phyloP scores from a whole-genome alignment of 1,284 basidiomycete species.

The Boletus semigastroideus region DNA sequence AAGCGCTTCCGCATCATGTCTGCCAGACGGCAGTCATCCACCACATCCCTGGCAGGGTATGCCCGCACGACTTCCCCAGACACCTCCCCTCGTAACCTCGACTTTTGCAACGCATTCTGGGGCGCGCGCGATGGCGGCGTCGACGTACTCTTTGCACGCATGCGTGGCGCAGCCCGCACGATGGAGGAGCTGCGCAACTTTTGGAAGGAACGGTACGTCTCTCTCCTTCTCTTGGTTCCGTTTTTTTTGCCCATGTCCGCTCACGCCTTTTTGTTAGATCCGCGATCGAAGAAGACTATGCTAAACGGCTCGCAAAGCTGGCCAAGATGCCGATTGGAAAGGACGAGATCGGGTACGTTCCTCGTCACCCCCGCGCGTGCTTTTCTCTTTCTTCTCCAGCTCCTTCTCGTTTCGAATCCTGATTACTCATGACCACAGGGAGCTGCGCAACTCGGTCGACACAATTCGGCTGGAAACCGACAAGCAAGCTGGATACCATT shows the following conservation, averaged over 20 bases:
- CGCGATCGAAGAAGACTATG: constrained; percentile 92
- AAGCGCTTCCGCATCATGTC: constrained; percentile 42
- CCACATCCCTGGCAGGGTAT: constrained; percentile 69
- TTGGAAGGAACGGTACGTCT: constrained; percentile 84
- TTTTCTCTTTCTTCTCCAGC: too few species aligned
- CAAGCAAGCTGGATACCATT: constrained; percentile 71
- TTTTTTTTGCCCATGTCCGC: background rate
- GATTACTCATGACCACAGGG: constrained; percentile 45
- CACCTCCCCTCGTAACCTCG: constrained; percentile 49
- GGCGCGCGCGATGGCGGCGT: constrained; percentile 83
- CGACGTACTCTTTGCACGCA: constrained; percentile 85
- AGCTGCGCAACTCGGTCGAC: constrained; percentile 77
- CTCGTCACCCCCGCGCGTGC: background rate
- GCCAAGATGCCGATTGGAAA: constrained; percentile 76
- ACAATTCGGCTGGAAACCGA: constrained; percentile 83
- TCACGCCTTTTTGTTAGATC: constrained; percentile 46
- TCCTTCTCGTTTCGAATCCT: background rate
- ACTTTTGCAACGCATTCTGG: constrained; percentile 99
- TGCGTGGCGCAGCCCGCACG: constrained; percentile 83
- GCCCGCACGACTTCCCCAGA: constrained; percentile 56
- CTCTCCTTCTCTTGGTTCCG: background rate
- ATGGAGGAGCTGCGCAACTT: constrained; percentile 85
- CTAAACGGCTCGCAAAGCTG: constrained; percentile 83
- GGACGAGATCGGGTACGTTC: constrained; percentile 86
- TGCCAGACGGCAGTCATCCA: constrained; percentile 69